phyloP scores from a whole-genome alignment of 345 rosid genomes.

The Camelina laxa region DNA sequence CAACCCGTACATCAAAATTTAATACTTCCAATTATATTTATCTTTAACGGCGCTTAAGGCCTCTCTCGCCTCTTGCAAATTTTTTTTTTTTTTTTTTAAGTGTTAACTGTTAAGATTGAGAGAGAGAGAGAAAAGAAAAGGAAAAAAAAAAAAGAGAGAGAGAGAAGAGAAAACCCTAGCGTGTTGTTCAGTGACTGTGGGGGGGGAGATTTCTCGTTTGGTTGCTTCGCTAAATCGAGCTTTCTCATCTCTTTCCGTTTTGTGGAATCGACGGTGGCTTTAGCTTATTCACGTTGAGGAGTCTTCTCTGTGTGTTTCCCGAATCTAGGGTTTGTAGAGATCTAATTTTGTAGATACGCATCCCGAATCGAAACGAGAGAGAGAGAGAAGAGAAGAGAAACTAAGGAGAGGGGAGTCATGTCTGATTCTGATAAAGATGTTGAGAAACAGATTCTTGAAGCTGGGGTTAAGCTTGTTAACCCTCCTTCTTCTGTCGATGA shows the following conservation, averaged over 20 bases:
- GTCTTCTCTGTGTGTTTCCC: not conserved
- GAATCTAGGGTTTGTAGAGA: slow-evolving; percentile 40
- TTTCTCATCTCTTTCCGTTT: not conserved
- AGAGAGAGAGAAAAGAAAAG: slow-evolving; percentile 12
- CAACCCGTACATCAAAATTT: slow-evolving; percentile 22
- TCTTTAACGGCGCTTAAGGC: too few relatives aligned
- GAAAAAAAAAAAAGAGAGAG: not conserved
- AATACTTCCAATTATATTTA: not conserved
- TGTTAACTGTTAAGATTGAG: slow-evolving; percentile 21
- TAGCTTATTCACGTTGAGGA: slow-evolving; percentile 11
- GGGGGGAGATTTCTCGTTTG: not conserved
- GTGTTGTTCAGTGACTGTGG: slow-evolving; percentile 24
- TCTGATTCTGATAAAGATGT: slow-evolving; percentile 66
- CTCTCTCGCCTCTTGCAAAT: too few relatives aligned
- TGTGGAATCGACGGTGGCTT: slow-evolving; percentile 20
- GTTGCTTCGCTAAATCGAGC: not conserved
- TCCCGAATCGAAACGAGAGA: slow-evolving; percentile 13
- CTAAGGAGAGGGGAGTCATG: slow-evolving; percentile 44
- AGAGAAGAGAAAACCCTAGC: slow-evolving; percentile 43
- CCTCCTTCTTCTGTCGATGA: slow-evolving; percentile 74
- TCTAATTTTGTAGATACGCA: slow-evolving; percentile 33
- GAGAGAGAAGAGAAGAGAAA: slow-evolving; percentile 2
- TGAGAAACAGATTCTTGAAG: slow-evolving; percentile 66
- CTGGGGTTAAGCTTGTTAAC: slow-evolving; percentile 69
- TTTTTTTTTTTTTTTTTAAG: not conserved